phyloP scores from a whole-genome alignment of 2,329 filamentous ascomycete species.

The Hypomyces rosellus region DNA sequence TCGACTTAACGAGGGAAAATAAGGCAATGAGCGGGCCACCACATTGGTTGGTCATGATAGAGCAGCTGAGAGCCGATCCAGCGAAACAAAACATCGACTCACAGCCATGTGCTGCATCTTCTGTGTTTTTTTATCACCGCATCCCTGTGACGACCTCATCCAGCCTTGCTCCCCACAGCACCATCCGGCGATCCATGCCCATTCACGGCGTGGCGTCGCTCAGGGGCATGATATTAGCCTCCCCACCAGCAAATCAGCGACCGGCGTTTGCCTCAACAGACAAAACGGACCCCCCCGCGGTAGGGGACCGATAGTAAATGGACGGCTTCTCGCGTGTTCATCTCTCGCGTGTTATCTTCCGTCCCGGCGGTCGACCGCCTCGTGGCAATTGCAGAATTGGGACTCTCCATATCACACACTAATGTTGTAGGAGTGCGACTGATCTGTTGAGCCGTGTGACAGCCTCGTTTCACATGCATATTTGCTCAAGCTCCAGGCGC shows the following conservation, averaged over 20 bases:
- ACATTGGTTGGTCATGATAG: neutral
- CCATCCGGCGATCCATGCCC: neutral
- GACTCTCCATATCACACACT: too few relatives aligned
- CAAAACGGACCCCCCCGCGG: neutral
- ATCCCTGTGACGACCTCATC: neutral
- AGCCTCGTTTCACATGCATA: too few relatives aligned
- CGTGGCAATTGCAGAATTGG: neutral
- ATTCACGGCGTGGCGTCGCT: neutral
- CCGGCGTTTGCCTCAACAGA: too few relatives aligned
- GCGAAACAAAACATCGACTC: neutral
- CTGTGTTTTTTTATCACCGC: neutral
- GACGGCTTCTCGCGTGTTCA: neutral
- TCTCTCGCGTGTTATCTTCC: neutral
- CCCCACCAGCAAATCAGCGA: neutral
- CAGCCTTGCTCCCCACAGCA: neutral
- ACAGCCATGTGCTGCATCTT: too few relatives aligned
- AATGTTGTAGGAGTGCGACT: too few relatives aligned
- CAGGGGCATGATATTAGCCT: neutral
- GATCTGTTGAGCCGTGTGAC: too few relatives aligned
- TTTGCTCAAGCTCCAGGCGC: too few relatives aligned
- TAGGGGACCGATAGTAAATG: neutral
- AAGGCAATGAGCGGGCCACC: neutral
- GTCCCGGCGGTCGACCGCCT: neutral
- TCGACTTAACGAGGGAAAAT: neutral
- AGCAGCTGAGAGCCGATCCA: neutral